phyloP scores from a whole-genome alignment of 768 basidiomycete genomes.

The Suillus brevipes region DNA sequence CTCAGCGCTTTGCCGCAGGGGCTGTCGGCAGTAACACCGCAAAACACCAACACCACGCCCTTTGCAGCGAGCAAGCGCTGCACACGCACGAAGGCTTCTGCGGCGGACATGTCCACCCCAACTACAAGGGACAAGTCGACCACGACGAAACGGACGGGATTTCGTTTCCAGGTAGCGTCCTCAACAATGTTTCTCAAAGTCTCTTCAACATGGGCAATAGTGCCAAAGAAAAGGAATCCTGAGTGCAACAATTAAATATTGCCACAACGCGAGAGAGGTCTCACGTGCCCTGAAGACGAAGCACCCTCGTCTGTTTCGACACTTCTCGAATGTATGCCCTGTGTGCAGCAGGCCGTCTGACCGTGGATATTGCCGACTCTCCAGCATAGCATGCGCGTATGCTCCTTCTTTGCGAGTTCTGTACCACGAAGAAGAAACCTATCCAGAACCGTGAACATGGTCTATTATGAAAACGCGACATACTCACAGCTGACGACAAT shows the following conservation, averaged over 20 bases:
- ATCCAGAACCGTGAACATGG: background rate
- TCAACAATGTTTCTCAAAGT: constrained; percentile 77
- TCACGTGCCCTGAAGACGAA: constrained; percentile 75
- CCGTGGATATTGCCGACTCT: constrained; percentile 83
- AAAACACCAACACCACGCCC: constrained; percentile 84
- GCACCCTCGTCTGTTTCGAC: constrained; percentile 85
- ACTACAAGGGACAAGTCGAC: constrained; percentile 84
- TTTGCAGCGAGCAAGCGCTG: constrained; percentile 77
- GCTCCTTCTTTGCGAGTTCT: constrained; percentile 82
- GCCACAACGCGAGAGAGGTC: background rate
- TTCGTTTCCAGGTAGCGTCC: constrained; percentile 64
- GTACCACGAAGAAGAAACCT: constrained; percentile 97
- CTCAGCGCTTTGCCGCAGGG: constrained; percentile 70
- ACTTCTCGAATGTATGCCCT: constrained; percentile 90
- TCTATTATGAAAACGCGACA: background rate
- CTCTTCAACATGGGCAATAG: constrained; percentile 87
- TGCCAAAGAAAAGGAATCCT: constrained; percentile 92
- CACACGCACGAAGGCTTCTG: constrained; percentile 92
- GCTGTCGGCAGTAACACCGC: constrained; percentile 69
- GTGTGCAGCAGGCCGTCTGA: constrained; percentile 85
- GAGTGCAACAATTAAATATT: background rate
- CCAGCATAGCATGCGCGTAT: constrained; percentile 86
- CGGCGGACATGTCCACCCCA: constrained; percentile 92
- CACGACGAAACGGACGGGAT: constrained; percentile 87
- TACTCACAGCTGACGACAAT: constrained; percentile 84